A percentile compares a stretch with the other conserved stretches of the same genome.
Conservation (phyloP, 352 stramenopile genomes). For the Globisporangium camurandrum region DNA sequence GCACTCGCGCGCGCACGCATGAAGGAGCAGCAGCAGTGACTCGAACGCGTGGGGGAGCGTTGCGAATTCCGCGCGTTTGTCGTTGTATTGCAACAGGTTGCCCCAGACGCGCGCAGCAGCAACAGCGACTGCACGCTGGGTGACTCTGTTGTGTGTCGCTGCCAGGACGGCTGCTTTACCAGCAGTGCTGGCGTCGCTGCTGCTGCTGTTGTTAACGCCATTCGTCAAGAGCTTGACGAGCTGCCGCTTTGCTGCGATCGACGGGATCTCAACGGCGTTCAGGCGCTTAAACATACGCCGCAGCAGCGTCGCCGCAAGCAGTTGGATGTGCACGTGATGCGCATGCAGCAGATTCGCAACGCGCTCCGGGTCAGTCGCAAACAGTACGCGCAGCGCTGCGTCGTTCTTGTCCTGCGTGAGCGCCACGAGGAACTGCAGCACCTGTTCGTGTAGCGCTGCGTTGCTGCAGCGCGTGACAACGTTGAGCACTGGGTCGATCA, state of each 20-base stretch:
- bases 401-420: conserved; percentile 48
- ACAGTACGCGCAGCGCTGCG: conserved; percentile 30
- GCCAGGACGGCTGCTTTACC: not conserved
- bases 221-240: conserved; percentile 27
- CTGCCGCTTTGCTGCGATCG: conserved; percentile 31
- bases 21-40: conserved; percentile 30
- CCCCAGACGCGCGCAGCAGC: conserved; percentile 45
- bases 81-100: conserved; percentile 50
- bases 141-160: too few relatives aligned
- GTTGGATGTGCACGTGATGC: conserved; percentile 16
- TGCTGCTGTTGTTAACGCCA: not conserved
- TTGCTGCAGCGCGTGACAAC: conserved; percentile 30
- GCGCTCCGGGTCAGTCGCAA: conserved; percentile 35
- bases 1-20: conserved; percentile 9
- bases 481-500: conserved; percentile 29
- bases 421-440: conserved; percentile 34
- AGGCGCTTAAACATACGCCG: conserved; percentile 53
- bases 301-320: conserved; percentile 27
- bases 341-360: conserved; percentile 53
- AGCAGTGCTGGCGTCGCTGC: too few relatives aligned
- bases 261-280: conserved; percentile 31
- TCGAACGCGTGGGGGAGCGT: conserved; percentile 27
- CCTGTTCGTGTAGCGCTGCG: conserved; percentile 30
- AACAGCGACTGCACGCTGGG: conserved; percentile 15
- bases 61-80: conserved; percentile 44